Evolutionary conservation across 768 basidiomycete species (phyloP), one percentile per base, ranked within the genome.

Genomic region (Macrolepiota dolichaula): DNA sequence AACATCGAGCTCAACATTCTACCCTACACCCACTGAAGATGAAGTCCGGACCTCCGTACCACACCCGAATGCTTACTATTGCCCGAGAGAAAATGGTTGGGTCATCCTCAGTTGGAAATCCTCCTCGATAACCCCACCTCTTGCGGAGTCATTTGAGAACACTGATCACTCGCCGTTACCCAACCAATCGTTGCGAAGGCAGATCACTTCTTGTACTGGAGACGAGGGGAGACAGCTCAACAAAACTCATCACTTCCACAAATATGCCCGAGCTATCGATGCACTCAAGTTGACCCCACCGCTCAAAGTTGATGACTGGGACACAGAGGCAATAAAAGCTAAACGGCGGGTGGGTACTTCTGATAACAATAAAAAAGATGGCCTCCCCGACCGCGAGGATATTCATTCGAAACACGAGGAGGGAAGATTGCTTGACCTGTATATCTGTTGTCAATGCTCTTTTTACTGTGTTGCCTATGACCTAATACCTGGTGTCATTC

Each of bases 361-460:
- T 12, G 76, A 80, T 52, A 63, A 78, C 22, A 82, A 84, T 64
- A 69, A 82, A 54, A 78, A 79, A 10, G 74, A 74, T 2, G 64
- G 68, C 6, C 74, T 74, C n/a, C 46, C 63, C 22, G 60, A 71
- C 56, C 74, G 74, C 17, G 75, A 77, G 25, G 69, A 76, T 51
- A 73, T 72, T 29, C 71, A 74, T n/a, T 73, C 76, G 15, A 62
- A 55, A n/a, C 61, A 58, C 25, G 63, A 71, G 29, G 81, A 79
- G 25, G 86, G 83, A 24, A 83, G 79, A 61, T 71, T 89, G 29
- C 74, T 94, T 44, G 91, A 94, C 71, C 78, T 93, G 29, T 94
- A 89, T 68, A 76, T 92, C 49, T 94, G 92, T 70, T 94, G 92
- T 68, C 92, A 92, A 68, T 94, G 92, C 71, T 86, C 86, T 24